phyloP scores from a whole-genome alignment of 805 yeast genomes.

The Candida cerambycidarum region DNA sequence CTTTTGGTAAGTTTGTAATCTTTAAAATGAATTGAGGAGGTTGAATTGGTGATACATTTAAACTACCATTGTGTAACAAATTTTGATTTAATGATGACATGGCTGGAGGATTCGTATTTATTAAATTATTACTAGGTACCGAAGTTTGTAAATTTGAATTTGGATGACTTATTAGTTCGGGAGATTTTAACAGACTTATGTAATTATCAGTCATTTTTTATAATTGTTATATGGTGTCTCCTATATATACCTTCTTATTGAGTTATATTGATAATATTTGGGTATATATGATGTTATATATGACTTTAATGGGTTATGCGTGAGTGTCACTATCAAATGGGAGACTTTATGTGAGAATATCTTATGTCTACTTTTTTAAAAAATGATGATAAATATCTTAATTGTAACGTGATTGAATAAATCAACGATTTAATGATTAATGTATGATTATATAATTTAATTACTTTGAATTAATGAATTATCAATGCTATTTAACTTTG shows the following conservation, averaged over 20 bases:
- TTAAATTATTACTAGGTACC: neutral
- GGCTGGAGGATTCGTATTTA: neutral
- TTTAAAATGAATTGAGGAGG: slow-evolving; percentile 16
- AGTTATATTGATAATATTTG: too few relatives aligned
- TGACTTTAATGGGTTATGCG: neutral
- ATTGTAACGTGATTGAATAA: neutral
- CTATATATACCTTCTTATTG: neutral
- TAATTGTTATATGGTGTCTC: neutral
- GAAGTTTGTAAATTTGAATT: neutral
- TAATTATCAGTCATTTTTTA: slow-evolving; percentile 12
- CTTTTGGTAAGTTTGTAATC: slow-evolving; percentile 60
- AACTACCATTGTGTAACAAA: slow-evolving; percentile 1
- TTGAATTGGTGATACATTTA: neutral
- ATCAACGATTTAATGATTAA: neutral
- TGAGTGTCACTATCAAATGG: slow-evolving; percentile 6
- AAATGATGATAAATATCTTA: neutral
- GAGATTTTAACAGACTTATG: slow-evolving; percentile 11
- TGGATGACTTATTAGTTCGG: slow-evolving; percentile 1
- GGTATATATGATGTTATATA: neutral
- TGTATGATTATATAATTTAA: neutral
- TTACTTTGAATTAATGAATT: neutral
- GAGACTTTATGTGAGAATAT: slow-evolving; percentile 7
- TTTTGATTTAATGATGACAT: neutral
- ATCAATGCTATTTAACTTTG: slow-evolving; percentile 3
- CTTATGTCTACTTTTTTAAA: slow-evolving; percentile 1